phyloP scores from a whole-genome alignment of 257 asterid genomes.

The Datura wrightii region DNA sequence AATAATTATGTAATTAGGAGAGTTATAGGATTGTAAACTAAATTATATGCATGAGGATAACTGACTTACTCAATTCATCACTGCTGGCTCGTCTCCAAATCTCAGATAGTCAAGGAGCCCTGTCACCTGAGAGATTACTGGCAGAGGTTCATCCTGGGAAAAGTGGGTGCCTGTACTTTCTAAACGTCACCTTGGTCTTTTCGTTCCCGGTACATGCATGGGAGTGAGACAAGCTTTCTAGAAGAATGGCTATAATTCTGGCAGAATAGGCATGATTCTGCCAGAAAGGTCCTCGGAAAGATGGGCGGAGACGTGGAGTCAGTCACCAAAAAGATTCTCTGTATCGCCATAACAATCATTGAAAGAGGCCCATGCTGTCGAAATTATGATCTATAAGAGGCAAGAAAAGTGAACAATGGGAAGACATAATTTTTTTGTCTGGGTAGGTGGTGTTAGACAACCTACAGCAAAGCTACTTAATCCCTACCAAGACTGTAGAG shows the following conservation, averaged over 20 bases:
- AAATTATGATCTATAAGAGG: constrained; percentile 13
- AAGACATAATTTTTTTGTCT: not conserved
- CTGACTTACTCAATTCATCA: not conserved
- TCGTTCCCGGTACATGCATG: constrained; percentile 9
- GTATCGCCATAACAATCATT: constrained; percentile 4
- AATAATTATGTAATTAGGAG: constrained; percentile 11
- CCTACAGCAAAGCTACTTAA: constrained; percentile 27
- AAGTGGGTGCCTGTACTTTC: constrained; percentile 10
- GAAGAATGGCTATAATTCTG: not conserved
- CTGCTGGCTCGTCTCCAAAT: constrained; percentile 9
- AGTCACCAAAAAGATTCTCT: not conserved
- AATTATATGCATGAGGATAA: constrained; percentile 6
- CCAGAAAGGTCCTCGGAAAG: constrained; percentile 4
- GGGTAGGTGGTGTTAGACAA: constrained; percentile 4
- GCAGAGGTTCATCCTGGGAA: not conserved
- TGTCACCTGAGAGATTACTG: not conserved
- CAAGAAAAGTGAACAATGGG: constrained; percentile 17
- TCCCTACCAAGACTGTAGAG: constrained; percentile 21
- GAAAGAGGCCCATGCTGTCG: not conserved
- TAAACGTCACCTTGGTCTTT: no score
- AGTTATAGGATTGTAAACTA: constrained; percentile 12
- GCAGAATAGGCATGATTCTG: constrained; percentile 10
- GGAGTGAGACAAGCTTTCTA: not conserved
- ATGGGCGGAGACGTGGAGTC: not conserved
- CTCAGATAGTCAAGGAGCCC: not conserved